phyloP scores from a whole-genome alignment of 805 yeast genomes.

The Maudiozyma barnettii region DNA sequence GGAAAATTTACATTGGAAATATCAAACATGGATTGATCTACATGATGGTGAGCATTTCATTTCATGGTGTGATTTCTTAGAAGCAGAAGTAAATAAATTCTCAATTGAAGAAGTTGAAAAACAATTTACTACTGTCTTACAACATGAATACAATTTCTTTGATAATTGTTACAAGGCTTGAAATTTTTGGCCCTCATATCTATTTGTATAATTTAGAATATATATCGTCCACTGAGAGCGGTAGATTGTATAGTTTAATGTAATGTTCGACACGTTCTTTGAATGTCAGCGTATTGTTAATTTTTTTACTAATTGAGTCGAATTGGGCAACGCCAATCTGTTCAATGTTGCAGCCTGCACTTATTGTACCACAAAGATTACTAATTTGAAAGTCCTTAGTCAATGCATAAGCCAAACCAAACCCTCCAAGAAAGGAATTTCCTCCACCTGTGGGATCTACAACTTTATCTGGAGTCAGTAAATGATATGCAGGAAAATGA shows the following conservation, averaged over 20 bases:
- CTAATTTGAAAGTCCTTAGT: conserved; percentile 42
- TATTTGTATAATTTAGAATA: background rate
- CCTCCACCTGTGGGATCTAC: conserved; percentile 96
- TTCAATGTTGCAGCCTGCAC: conserved; percentile 77
- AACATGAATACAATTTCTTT: conserved; percentile 39
- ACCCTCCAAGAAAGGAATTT: conserved; percentile 78
- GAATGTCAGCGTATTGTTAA: conserved; percentile 50
- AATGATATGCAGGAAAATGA: conserved; percentile 73
- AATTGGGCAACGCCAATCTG: conserved; percentile 61
- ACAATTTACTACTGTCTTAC: conserved; percentile 30
- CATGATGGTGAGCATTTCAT: conserved; percentile 42
- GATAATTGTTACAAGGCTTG: conserved; percentile 35
- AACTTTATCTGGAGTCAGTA: conserved; percentile 35
- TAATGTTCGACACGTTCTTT: conserved; percentile 38
- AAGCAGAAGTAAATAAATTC: conserved; percentile 33
- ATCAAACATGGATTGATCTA: conserved; percentile 43
- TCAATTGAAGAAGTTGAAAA: conserved; percentile 24
- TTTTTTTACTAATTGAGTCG: conserved; percentile 27
- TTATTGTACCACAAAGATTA: conserved; percentile 60
- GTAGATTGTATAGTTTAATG: background rate
- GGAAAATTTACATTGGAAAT: conserved; percentile 34
- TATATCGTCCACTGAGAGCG: conserved; percentile 1
- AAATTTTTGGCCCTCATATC: background rate
- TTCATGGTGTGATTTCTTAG: conserved; percentile 40
- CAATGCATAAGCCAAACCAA: conserved; percentile 51